Evolutionary conservation across 371 early-diverging fungal species (phyloP).

Genomic region (Apophysomyces elegans): DNA sequence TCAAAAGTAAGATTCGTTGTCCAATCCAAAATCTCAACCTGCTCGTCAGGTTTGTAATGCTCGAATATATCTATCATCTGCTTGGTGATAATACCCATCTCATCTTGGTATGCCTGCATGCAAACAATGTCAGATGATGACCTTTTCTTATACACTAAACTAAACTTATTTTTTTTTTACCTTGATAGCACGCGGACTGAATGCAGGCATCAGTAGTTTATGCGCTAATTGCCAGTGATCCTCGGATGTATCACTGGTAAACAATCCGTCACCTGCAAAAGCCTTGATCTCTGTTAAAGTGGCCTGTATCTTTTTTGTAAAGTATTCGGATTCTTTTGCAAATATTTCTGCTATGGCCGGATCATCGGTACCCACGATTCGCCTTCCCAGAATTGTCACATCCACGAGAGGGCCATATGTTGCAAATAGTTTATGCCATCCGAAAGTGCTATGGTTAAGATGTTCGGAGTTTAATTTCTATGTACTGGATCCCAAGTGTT

Average conservation of each 20-base stretch:
- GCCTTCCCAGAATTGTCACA: constrained; percentile 19
- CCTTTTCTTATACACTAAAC: not conserved
- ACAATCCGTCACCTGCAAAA: constrained; percentile 48
- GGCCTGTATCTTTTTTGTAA: constrained; percentile 40
- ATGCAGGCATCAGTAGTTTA: constrained; percentile 59
- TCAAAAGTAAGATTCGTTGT: constrained; percentile 60
- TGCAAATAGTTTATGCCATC: constrained; percentile 25
- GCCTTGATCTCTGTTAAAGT: constrained; percentile 37
- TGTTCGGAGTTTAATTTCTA: not conserved
- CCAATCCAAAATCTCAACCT: constrained; percentile 55
- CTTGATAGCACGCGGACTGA: constrained; percentile 44
- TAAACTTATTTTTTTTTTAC: constrained; percentile 12
- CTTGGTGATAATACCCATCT: constrained; percentile 47
- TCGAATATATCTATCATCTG: constrained; percentile 43
- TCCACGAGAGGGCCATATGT: constrained; percentile 36
- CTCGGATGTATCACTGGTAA: constrained; percentile 49
- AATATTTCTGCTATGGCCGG: constrained; percentile 41
- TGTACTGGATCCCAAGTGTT: too few species aligned
- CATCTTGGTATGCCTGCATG: constrained; percentile 41
- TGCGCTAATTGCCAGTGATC: constrained; percentile 56
- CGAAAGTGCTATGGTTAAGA: constrained; percentile 10
- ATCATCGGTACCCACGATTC: constrained; percentile 33
- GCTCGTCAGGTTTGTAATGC: constrained; percentile 37
- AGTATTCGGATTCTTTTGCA: constrained; percentile 46
- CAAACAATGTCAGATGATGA: not conserved